A percentile compares a stretch with the other conserved stretches of the same genome.
Evolutionary conservation across 345 rosid species (phyloP).

Genomic region (Hirschfeldia incana): DNA sequence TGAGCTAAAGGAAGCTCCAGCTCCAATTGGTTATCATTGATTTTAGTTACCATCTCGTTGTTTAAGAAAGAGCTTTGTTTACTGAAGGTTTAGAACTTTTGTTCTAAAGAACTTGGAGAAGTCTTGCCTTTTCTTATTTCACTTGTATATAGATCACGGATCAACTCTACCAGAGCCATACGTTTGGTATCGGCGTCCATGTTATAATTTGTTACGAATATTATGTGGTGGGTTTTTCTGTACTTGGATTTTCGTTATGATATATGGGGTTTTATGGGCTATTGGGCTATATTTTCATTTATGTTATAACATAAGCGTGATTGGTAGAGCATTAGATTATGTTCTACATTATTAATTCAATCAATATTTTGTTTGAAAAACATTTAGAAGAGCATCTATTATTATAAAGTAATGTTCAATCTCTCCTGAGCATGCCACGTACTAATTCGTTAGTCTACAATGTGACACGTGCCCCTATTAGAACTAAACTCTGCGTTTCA

Average conservation of each 20-base stretch:
- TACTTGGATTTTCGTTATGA: neutral
- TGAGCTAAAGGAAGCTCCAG: constrained; percentile 65
- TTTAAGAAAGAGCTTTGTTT: neutral
- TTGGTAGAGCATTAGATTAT: no score
- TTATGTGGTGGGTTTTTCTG: neutral
- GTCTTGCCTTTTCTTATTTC: neutral
- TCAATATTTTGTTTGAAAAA: no score
- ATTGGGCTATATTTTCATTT: neutral
- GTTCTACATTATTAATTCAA: no score
- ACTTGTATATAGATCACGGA: constrained; percentile 7
- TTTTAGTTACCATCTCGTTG: neutral
- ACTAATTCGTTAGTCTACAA: no score
- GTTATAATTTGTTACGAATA: constrained; percentile 10
- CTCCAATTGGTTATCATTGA: constrained; percentile 71
- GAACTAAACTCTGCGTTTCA: no score
- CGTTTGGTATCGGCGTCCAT: constrained; percentile 5
- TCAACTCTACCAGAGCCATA: neutral
- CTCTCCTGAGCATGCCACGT: no score
- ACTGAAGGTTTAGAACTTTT: neutral
- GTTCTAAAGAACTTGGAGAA: neutral
- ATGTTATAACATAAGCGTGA: no score
- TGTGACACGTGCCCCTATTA: no score
- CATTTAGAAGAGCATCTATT: no score
- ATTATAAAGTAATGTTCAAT: no score
- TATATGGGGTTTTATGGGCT: neutral